phyloP scores from a whole-genome alignment of 352 stramenopile genomes.

The Achlya hypogyna region DNA sequence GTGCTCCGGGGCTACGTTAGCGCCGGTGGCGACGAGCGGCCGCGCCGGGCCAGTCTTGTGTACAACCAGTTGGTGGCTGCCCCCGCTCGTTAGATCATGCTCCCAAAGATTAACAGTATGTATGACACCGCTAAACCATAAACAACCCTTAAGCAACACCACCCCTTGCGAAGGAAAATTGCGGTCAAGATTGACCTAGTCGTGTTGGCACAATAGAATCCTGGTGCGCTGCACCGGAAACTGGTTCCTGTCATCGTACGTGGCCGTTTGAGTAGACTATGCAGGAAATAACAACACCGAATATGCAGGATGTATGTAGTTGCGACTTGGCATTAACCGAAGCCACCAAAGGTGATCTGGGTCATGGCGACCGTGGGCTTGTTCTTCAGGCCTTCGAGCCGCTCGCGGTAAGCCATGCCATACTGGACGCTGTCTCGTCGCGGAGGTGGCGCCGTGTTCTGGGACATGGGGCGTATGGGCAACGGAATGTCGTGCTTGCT shows the following conservation, averaged over 20 bases:
- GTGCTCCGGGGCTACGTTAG: not conserved
- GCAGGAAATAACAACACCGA: too few species aligned
- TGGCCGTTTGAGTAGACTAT: too few species aligned
- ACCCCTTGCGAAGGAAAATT: too few species aligned
- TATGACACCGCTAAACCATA: too few species aligned
- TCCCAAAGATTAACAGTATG: too few species aligned
- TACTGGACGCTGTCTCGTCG: conserved; percentile 57
- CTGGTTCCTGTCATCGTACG: too few species aligned
- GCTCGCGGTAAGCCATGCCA: conserved; percentile 68
- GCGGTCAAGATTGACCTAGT: too few species aligned
- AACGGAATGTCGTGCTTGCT: conserved; percentile 66
- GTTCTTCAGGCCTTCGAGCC: conserved; percentile 56
- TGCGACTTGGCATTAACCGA: conserved; percentile 21
- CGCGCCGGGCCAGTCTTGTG: not conserved
- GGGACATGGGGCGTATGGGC: conserved; percentile 53
- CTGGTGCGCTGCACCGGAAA: too few species aligned
- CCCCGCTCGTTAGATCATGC: not conserved
- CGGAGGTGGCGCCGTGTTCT: conserved; percentile 32
- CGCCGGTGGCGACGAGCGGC: not conserved
- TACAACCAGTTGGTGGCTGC: not conserved
- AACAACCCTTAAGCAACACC: too few species aligned
- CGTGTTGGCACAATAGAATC: too few species aligned
- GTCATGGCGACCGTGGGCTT: conserved; percentile 70
- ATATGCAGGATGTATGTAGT: not conserved
- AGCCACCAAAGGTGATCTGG: conserved; percentile 67